phyloP scores from a whole-genome alignment of 2,329 filamentous ascomycete genomes.

The Beauveria medogensis region DNA sequence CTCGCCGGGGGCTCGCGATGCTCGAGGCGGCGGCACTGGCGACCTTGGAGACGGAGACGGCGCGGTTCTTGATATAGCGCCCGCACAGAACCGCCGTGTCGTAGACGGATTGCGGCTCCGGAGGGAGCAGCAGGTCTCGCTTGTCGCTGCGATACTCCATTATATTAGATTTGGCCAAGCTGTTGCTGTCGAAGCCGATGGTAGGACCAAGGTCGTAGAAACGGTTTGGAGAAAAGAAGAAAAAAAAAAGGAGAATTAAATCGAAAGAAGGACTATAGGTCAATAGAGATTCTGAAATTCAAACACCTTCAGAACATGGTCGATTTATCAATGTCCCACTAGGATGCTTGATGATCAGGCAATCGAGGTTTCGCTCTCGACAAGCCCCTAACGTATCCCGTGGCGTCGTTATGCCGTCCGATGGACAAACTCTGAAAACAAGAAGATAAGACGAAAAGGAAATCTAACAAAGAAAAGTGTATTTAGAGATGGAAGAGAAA shows the following conservation, averaged over 20 bases:
- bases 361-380: not conserved
- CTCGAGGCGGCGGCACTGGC: not conserved
- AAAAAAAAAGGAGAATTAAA: not conserved
- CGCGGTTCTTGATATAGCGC: slow-evolving; percentile 2
- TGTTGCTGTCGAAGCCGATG: not conserved
- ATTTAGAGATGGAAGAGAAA: not conserved
- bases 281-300: not conserved
- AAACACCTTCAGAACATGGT: too few species aligned
- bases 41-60: not conserved
- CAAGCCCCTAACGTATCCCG: not conserved
- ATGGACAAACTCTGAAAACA: not conserved
- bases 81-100: not conserved
- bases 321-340: too few species aligned
- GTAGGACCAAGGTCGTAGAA: too few species aligned
- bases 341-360: not conserved
- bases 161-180: not conserved
- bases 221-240: not conserved
- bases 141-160: not conserved
- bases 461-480: not conserved
- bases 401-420: not conserved
- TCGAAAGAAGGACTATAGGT: not conserved
- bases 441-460: not conserved
- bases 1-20: not conserved
- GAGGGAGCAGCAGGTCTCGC: not conserved
- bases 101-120: not conserved